Evolutionary conservation across 371 early-diverging fungal species (phyloP).

Genomic region (Sporodiniella umbellata): DNA sequence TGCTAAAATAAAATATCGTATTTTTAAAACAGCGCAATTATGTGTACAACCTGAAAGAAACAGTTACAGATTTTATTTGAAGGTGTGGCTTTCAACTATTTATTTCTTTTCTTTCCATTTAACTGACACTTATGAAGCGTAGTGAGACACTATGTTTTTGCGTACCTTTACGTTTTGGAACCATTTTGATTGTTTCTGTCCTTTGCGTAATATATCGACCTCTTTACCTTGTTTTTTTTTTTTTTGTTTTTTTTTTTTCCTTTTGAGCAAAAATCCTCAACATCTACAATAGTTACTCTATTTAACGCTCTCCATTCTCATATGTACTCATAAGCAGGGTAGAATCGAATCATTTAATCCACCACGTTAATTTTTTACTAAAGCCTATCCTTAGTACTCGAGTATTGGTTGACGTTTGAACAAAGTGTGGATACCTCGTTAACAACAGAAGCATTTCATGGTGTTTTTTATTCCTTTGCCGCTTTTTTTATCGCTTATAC

Average conservation of each 20-base stretch:
- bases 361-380: no score
- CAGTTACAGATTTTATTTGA: no score
- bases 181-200: not conserved
- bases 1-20: no score
- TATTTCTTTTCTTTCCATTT: not conserved
- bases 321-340: not conserved
- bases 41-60: no score
- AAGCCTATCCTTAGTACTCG: constrained; percentile 15
- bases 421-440: constrained; percentile 20
- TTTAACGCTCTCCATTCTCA: not conserved
- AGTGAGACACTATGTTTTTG: not conserved
- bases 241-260: no score
- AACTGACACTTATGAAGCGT: not conserved
- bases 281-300: not conserved
- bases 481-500: constrained; percentile 18
- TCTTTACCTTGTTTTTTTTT: no score
- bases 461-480: constrained; percentile 21
- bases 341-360: no score
- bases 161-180: not conserved
- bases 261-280: no score
- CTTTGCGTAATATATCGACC: not conserved
- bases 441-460: constrained; percentile 25
- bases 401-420: constrained; percentile 20
- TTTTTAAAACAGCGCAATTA: no score
- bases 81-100: not conserved